These are phyloP conservation scores for Aureobasidium sp. DNA, from an alignment of 2,329 filamentous ascomycete species.

Conservation along the genomic window DNA sequence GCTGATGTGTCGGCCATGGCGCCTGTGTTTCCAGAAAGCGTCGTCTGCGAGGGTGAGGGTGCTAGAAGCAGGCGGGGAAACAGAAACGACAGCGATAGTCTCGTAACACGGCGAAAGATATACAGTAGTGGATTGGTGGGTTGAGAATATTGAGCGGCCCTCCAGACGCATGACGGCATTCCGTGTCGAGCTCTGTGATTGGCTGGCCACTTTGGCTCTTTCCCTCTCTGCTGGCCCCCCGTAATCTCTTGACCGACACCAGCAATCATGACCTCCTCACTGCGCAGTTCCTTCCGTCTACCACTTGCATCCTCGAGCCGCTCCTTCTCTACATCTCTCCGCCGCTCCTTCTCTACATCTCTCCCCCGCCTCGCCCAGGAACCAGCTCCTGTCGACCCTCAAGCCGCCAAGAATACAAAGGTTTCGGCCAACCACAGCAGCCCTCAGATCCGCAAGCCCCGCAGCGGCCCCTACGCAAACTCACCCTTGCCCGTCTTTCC, in stretches of 20 bases:
- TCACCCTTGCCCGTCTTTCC: constrained; percentile 37
- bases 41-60: background rate
- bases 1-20: constrained; percentile 14
- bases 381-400: constrained; percentile 7
- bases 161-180: constrained; percentile 5
- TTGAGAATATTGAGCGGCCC: background rate
- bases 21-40: background rate
- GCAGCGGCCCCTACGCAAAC: constrained; percentile 17
- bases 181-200: constrained; percentile 1
- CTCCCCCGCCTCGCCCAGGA: background rate
- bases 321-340: background rate
- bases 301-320: background rate
- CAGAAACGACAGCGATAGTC: background rate
- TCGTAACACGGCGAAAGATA: background rate
- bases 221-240: background rate
- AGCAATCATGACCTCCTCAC: constrained; percentile 10
- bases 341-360: constrained; percentile 1
- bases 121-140: background rate
- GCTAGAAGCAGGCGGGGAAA: background rate
- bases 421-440: constrained; percentile 9
- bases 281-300: background rate
- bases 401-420: constrained; percentile 9
- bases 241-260: background rate
- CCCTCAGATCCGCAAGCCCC: constrained; percentile 16
- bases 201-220: background rate